phyloP scores from a whole-genome alignment of 352 stramenopile genomes.

The Pilasporangium apinafurcum region DNA sequence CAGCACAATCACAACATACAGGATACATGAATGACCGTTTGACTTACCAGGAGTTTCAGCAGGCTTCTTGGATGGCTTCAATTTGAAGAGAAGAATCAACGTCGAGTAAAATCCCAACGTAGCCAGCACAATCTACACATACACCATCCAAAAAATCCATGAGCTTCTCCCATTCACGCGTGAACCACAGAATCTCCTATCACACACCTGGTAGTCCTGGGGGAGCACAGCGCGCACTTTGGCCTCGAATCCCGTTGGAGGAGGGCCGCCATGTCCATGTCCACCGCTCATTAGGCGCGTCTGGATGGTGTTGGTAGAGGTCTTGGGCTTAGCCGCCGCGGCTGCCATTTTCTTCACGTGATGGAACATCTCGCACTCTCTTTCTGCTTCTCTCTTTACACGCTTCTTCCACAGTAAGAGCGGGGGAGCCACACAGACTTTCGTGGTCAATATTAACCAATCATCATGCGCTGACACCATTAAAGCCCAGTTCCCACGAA shows the following conservation, averaged over 20 bases:
- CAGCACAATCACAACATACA: not conserved
- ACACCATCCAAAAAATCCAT: too few species aligned
- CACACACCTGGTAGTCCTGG: constrained; percentile 76
- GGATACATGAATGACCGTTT: not conserved
- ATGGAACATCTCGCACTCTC: constrained; percentile 46
- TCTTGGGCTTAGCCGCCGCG: constrained; percentile 40
- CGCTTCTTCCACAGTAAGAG: not conserved
- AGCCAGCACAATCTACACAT: constrained; percentile 68
- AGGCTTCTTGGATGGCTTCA: constrained; percentile 77
- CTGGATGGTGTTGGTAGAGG: constrained; percentile 48
- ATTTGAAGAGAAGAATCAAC: constrained; percentile 79
- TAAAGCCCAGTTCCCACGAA: too few species aligned
- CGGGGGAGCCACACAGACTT: not conserved
- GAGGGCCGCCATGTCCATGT: constrained; percentile 49
- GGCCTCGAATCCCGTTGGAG: constrained; percentile 72
- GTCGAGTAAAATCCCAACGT: constrained; percentile 78
- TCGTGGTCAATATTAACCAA: constrained; percentile 1
- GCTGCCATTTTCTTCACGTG: constrained; percentile 68
- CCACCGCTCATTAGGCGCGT: constrained; percentile 68
- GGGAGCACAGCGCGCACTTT: constrained; percentile 82
- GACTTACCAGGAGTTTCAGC: constrained; percentile 41
- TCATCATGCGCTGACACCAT: not conserved
- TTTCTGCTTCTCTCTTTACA: not conserved
- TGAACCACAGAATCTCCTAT: not conserved
- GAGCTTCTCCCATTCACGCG: too few species aligned